phyloP scores from a whole-genome alignment of 345 rosid genomes.

The Melaleuca alternifolia region DNA sequence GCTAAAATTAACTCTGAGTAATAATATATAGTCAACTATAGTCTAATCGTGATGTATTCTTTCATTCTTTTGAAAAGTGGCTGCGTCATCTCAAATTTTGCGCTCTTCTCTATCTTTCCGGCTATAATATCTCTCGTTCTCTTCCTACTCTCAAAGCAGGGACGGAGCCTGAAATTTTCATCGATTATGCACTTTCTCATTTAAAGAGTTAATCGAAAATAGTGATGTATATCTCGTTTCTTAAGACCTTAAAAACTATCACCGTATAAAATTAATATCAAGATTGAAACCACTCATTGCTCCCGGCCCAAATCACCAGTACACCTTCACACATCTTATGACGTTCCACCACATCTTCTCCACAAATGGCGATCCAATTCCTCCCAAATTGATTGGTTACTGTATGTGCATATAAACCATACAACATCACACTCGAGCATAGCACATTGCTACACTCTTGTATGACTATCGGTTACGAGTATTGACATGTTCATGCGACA shows the following conservation, averaged over 20 bases:
- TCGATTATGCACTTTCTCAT: background rate
- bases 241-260: background rate
- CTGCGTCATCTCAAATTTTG: background rate
- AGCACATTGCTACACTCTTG: background rate
- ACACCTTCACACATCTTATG: background rate
- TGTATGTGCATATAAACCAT: background rate
- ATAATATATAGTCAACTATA: background rate
- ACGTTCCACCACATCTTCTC: background rate
- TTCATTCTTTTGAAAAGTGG: background rate
- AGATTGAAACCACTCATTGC: background rate
- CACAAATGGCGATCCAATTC: background rate
- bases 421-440: accelerated
- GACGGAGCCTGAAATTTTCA: background rate
- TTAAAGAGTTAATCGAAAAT: background rate
- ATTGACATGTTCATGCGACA: background rate
- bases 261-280: background rate
- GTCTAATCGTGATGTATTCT: background rate
- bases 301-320: background rate
- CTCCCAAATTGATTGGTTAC: background rate
- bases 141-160: background rate
- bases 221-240: background rate
- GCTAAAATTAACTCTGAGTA: background rate
- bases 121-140: background rate
- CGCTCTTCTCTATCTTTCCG: background rate
- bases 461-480: background rate